phyloP scores from a whole-genome alignment of 352 stramenopile genomes.

The Thalassiosira livingstoniorum region DNA sequence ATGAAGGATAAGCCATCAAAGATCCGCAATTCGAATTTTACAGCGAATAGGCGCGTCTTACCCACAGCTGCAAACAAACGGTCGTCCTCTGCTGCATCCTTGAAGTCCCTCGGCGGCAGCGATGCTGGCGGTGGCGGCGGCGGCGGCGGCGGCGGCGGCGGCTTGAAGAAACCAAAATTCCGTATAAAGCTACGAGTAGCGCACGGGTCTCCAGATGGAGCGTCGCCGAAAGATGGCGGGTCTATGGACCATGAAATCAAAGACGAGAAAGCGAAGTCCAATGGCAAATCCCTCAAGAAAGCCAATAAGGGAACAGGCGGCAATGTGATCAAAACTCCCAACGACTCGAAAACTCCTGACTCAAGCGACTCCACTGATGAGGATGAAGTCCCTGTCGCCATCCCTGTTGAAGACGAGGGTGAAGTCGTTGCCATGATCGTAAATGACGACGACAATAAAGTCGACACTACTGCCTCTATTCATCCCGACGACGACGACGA shows the following conservation, averaged over 20 bases:
- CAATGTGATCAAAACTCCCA: not conserved
- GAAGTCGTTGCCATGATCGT: not conserved
- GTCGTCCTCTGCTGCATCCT: no score
- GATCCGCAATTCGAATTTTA: no score
- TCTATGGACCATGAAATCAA: not conserved
- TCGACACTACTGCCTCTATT: not conserved
- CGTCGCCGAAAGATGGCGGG: not conserved
- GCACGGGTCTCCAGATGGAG: not conserved
- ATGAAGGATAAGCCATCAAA: no score
- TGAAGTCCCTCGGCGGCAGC: no score
- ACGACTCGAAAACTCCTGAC: not conserved
- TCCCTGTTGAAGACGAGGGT: conserved; percentile 6
- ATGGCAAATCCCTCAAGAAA: not conserved
- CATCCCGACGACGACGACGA: not conserved
- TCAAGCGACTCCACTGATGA: conserved; percentile 19
- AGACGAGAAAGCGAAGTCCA: not conserved
- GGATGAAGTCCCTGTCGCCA: conserved; percentile 32
- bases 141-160: no score
- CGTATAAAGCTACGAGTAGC: not conserved
- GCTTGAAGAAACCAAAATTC: not conserved
- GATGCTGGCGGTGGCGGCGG: no score
- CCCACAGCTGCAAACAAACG: no score
- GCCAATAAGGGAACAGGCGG: not conserved
- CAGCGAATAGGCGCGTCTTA: no score
- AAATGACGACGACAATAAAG: not conserved